Evolutionary conservation across 75 land plant genomes (phyloP).

Genomic region (Azolla pinnata): DNA sequence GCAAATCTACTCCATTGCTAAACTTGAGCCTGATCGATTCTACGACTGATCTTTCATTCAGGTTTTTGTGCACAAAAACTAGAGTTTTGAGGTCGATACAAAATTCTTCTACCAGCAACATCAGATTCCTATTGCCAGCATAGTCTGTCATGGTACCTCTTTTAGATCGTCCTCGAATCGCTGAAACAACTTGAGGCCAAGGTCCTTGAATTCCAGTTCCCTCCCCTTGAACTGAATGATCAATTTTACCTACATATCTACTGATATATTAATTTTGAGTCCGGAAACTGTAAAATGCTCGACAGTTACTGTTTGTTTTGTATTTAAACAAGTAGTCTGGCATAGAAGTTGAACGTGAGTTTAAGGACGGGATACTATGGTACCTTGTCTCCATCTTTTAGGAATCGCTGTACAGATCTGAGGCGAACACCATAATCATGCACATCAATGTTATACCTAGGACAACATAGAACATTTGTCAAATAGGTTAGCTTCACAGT

Average conservation of each 20-base stretch:
- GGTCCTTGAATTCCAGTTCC: constrained; percentile 71
- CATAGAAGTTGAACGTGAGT: too few species aligned
- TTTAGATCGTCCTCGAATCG: constrained; percentile 66
- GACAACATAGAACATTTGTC: not conserved
- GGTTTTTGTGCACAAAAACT: too few species aligned
- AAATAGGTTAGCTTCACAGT: too few species aligned
- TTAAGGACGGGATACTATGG: not conserved
- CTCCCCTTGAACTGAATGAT: constrained; percentile 83
- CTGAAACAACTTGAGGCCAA: constrained; percentile 62
- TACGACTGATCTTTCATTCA: too few species aligned
- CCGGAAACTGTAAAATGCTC: not conserved
- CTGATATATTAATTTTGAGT: not conserved
- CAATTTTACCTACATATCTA: constrained; percentile 58
- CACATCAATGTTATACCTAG: constrained; percentile 85
- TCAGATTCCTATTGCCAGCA: not conserved
- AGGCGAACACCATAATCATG: constrained; percentile 90
- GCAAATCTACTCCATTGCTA: too few species aligned
- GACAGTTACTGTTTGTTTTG: not conserved
- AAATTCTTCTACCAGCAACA: not conserved
- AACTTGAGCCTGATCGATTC: too few species aligned
- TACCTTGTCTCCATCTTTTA: constrained; percentile 88
- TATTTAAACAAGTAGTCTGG: too few species aligned
- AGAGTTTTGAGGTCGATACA: too few species aligned
- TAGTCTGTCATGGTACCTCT: constrained; percentile 50
- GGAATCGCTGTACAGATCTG: constrained; percentile 61